These are phyloP conservation scores for Paraleonurus japonicus DNA, from an alignment of 257 asterid species.

Conservation along the genomic window DNA sequence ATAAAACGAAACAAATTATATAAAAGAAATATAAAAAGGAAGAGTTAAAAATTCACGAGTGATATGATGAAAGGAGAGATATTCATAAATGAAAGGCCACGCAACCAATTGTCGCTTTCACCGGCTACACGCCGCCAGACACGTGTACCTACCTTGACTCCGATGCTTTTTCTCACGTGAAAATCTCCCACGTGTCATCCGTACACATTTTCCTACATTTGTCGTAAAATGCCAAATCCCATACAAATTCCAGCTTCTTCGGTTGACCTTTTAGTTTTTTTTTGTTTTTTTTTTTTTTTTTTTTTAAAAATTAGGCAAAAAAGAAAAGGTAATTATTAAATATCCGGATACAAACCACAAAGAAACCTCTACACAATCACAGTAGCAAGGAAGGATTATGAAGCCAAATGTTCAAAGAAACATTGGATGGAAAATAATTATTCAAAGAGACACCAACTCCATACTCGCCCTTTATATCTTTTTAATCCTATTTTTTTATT, in stretches of 20 bases:
- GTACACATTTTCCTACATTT: conserved; percentile 10
- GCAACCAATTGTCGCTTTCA: conserved; percentile 32
- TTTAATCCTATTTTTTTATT: too few species aligned
- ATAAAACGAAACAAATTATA: not conserved
- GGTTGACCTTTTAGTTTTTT: not conserved
- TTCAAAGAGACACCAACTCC: too few species aligned
- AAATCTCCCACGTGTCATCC: conserved; percentile 19
- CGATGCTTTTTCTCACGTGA: conserved; percentile 23
- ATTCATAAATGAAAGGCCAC: conserved; percentile 33
- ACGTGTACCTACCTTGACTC: conserved; percentile 31
- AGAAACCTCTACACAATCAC: too few species aligned
- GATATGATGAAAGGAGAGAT: conserved; percentile 7
- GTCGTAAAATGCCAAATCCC: not conserved
- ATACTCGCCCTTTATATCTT: too few species aligned
- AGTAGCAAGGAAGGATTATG: too few species aligned
- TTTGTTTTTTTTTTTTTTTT: too few species aligned
- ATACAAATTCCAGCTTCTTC: not conserved
- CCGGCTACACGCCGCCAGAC: conserved; percentile 32
- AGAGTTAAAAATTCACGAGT: not conserved
- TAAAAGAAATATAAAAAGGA: not conserved
- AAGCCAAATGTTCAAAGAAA: too few species aligned
- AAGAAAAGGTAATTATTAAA: too few species aligned
- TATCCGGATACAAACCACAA: too few species aligned
- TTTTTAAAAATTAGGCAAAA: too few species aligned
- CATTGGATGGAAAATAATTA: too few species aligned